Evolutionary conservation across 148 eudicot genomes (phyloP).

Genomic region (Limonium bicolor): DNA sequence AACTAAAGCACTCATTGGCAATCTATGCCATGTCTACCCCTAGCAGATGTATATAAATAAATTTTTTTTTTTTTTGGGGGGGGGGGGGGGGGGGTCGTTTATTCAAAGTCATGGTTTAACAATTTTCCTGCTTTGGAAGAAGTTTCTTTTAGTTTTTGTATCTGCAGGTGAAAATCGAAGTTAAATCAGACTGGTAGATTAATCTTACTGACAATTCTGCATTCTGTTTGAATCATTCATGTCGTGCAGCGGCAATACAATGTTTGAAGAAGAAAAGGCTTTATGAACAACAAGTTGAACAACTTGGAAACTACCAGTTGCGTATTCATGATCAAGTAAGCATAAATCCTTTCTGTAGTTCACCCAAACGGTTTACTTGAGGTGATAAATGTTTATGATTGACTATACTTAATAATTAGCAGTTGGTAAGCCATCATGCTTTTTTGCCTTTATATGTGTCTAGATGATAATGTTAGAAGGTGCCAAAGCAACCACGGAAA

Average conservation of each 20-base stretch:
- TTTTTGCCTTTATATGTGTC: not conserved
- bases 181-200: no score
- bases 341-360: not conserved
- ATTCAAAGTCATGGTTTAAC: not conserved
- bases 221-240: no score
- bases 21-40: no score
- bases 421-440: not conserved
- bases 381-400: no score
- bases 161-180: not conserved
- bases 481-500: constrained; percentile 81
- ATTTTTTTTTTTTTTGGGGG: no score
- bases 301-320: constrained; percentile 71
- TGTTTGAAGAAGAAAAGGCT: constrained; percentile 77
- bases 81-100: no score
- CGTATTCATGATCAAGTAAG: constrained; percentile 83
- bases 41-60: no score
- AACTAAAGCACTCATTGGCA: no score
- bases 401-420: no score
- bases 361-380: no score
- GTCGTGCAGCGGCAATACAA: constrained; percentile 58
- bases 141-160: not conserved
- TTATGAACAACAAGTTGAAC: constrained; percentile 74
- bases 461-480: constrained; percentile 92
- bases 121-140: not conserved
- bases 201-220: no score